Conservation (phyloP, 176 grass and related monocot genomes). For the Guadua angustifolia region DNA sequence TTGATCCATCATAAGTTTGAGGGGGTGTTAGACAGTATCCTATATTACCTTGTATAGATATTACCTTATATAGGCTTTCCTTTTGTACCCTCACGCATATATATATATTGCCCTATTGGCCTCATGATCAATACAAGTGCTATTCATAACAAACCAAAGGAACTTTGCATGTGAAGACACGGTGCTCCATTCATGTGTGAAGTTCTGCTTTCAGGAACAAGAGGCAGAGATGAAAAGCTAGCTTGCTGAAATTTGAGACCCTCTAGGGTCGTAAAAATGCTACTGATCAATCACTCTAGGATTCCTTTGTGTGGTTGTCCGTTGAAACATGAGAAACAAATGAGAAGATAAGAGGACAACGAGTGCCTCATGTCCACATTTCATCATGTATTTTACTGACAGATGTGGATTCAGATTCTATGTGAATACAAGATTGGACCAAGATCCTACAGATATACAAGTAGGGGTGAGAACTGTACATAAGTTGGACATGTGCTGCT, state of each 20-base stretch:
- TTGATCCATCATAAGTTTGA: too few species aligned
- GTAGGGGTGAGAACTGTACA: not conserved
- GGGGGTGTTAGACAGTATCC: too few species aligned
- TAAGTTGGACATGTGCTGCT: not conserved
- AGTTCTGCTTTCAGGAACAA: not conserved
- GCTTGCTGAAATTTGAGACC: not conserved
- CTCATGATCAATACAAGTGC: too few species aligned
- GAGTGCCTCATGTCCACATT: not conserved
- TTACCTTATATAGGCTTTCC: too few species aligned
- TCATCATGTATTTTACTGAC: not conserved
- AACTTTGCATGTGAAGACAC: not conserved
- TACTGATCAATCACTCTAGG: not conserved
- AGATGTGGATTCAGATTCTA: not conserved
- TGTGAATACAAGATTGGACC: not conserved
- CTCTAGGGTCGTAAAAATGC: not conserved
- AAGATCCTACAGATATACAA: not conserved
- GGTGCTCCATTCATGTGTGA: not conserved
- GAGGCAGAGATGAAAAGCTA: not conserved
- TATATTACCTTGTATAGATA: too few species aligned
- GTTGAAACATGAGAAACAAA: not conserved
- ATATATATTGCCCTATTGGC: too few species aligned
- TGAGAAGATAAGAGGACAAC: not conserved
- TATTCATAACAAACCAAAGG: not conserved
- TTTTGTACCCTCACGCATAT: too few species aligned
- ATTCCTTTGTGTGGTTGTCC: not conserved